A percentile compares a stretch with the other conserved stretches of the same genome.
phyloP scores from a whole-genome alignment of 495 filamentous ascomycete species.

The Usnea hakonensis region DNA sequence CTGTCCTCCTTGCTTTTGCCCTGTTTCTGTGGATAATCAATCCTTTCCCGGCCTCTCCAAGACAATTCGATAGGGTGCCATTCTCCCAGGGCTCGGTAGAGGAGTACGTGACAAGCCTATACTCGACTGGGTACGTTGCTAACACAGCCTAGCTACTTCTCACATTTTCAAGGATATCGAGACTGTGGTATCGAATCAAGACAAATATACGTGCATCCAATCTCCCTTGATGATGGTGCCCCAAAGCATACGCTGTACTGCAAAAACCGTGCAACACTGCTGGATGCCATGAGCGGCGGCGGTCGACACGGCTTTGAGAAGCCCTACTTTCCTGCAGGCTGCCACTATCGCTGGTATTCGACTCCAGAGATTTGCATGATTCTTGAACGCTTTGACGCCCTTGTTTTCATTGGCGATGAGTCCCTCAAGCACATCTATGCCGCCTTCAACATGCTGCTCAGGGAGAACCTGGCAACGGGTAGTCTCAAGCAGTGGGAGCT shows the following conservation, averaged over 20 bases:
- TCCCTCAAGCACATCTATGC: conserved; percentile 37
- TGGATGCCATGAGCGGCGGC: conserved; percentile 41
- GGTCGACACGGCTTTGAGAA: conserved; percentile 42
- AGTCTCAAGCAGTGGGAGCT: conserved; percentile 39
- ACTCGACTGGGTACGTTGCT: conserved; percentile 1
- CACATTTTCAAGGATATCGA: conserved; percentile 37
- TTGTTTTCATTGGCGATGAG: conserved; percentile 43
- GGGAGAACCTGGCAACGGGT: conserved; percentile 37
- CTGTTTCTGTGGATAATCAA: conserved; percentile 13
- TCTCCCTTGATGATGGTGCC: conserved; percentile 9
- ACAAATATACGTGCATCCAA: conserved; percentile 37
- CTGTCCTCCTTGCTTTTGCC: conserved; percentile 10
- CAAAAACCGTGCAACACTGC: conserved; percentile 31
- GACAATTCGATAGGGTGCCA: conserved; percentile 21
- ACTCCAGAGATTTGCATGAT: conserved; percentile 42
- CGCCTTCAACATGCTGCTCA: conserved; percentile 43
- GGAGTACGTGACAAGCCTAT: conserved; percentile 20
- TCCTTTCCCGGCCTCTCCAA: neutral
- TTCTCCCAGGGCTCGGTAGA: conserved; percentile 14
- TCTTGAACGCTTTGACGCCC: conserved; percentile 39
- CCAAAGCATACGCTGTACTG: conserved; percentile 30
- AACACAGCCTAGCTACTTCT: conserved; percentile 33
- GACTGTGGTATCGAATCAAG: conserved; percentile 39
- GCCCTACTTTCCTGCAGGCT: conserved; percentile 34
- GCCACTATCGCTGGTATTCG: conserved; percentile 42